Base-by-base conservation (phyloP, 2,329 filamentous ascomycete genomes). In the Trichoderma guizhouense region DNA sequence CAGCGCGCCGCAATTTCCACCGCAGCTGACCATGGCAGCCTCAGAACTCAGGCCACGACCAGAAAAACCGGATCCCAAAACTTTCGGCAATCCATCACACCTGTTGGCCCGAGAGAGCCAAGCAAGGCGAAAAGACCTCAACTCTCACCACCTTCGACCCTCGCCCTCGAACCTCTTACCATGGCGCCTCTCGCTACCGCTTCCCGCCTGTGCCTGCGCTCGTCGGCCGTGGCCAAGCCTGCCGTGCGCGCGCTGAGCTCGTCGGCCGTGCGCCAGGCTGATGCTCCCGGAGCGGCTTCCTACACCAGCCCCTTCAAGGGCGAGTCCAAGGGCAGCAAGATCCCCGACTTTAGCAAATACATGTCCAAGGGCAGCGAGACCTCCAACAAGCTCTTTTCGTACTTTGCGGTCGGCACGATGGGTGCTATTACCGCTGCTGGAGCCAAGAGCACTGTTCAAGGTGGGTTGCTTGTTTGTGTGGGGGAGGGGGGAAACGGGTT, bases 401-500 rank as follows among this genome's bases (percentile, higher is more conserved):
- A 99, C 89, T 98, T 99, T 86, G 97, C 98, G 93, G 96, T 97
- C 76, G 96, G 96, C 79, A 91, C 93, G 71, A 92, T 99, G 88
- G 96, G 96, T 81, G 92, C 96, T 80, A 88, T 98, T 82, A 91
- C 92, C 76, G 95, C 95, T 72, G 92, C 96, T 77, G 95, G 95
- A 81, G 96, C 95, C 82, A 99, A 99, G 92, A 94, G 93, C 79
- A 98, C 96, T 76, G 94, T 99, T 77, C 94, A 98, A 89, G 95
- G 96, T 99, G 90, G 82, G 92, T 87, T 51, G 43, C 43, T 36
- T 34, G 30, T 26, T 47, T 26, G 7, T 69, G 28, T 57, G 28
- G 36, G 57, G 18, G 28, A 21, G 43, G 34, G 55, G 36, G 43
- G 32, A 15, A 34, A 39, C 5, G 32, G 43, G 30, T n/a, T 26